Base-by-base conservation (phyloP, 164 flowering plant species). In the Litsea cubeba region DNA sequence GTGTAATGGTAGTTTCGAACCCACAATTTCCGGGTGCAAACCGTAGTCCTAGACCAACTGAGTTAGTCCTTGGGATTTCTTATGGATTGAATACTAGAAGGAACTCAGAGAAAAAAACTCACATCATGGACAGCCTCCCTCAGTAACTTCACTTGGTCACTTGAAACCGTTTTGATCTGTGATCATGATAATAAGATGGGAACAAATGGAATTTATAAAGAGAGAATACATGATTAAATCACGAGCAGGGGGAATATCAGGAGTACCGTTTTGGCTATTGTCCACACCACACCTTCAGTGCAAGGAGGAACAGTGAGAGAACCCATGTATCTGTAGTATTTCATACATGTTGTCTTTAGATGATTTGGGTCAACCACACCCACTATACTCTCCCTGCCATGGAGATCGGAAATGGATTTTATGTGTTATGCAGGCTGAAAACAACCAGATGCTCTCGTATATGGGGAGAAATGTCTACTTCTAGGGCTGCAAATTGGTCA, bases 281-380 rank as follows among this genome's bases (percentile, higher is more conserved):
- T 84, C 94, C 94, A 90, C 1, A 73, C 18, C 17, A 88, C 87
- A 62, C 79, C 76, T 77, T 87, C 76, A 5, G 90, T 83, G 82
- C 95, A 90, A 3, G 95, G 95, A 24, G 95, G 92, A 71, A 77
- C 77, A 4, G 92, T 89, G 32, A 89, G 90, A 28, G 95, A 89
- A 18, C 95, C 92, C 23, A 81, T 75, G n/a, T n/a, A 90, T 81
- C 91, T 82, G 81, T 84, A 88, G 35, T 89, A 89, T 54, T 82
- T 81, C 71, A 85, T 76, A 73, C 87, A 81, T 2, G 85, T n/a
- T n/a, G n/a, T 75, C 66, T 83, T 82, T 40, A 91, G 81, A 24
- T 81, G 77, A 49, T 85, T 80, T 25, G 96, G 93, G 66, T 87
- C 81, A 14, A 87, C 67, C 7, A 79, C 68, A 49, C 89, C 89